Evolutionary conservation across 2,329 filamentous ascomycete species (phyloP), one percentile per base, ranked within the genome.

Genomic region (Neonectria hederae): DNA sequence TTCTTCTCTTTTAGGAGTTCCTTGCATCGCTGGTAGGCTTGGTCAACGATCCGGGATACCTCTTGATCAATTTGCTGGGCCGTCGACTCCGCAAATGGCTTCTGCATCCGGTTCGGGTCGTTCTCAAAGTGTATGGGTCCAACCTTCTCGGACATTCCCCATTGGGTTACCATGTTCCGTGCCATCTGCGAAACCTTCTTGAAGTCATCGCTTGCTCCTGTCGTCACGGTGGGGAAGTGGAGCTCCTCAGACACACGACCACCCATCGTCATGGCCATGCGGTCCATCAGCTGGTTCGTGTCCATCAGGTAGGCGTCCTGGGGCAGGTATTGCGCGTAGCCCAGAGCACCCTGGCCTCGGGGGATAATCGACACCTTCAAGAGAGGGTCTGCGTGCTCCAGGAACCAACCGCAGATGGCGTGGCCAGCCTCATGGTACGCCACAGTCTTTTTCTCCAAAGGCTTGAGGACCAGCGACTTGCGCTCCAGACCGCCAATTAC

Each of bases 351-450:
- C 78, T 96, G 92, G 61, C 95, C 96, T 76, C 96, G 94, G 19
- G 96, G 96, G 74, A 99, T 98, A 80, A 99, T 99, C 62, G 94
- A 97, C 48, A 99, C 96, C 83, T 99, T 99, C 64, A 99, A 90
- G 4, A 99, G 88, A 19, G 96, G 96, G 75, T 99, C 96, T n/a
- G 96, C 96, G 78, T 92, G 94, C 80, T 93, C 89, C 83, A 99
- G 92, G 84, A 91, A 99, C 96, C 96, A 99, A 63, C 96, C 96
- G 78, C 96, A 99, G 78, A 99, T 97, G 69, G 96, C 96, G 79
- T 99, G 96, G 63, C 96, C 96, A 35, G 96, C 96, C 83, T 99
- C 96, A 81, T 99, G 96, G 80, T 99, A 99, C 5, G 96, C 96
- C 46, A 98, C 96, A 14, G 93, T 97, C 77, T 88, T 92, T 87